These are phyloP conservation scores for Zychaea mexicana DNA, from an alignment of 371 early-diverging fungal genomes.

Conservation along the genomic window DNA sequence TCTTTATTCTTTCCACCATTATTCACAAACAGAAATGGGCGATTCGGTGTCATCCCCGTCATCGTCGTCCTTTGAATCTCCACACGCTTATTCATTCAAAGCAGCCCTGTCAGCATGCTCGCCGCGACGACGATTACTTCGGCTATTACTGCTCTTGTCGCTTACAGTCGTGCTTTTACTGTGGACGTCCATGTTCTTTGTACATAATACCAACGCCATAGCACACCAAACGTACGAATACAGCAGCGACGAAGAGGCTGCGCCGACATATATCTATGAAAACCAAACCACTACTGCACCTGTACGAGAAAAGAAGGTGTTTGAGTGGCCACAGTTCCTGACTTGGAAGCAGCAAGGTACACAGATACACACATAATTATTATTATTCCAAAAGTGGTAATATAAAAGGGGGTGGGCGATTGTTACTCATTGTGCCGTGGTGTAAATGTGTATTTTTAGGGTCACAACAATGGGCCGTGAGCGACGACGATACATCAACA, in stretches of 20 bases:
- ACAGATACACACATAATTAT: neutral
- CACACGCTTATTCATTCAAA: neutral
- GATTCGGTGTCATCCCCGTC: constrained; percentile 2
- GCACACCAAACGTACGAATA: neutral
- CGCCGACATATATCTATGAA: neutral
- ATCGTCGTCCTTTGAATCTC: constrained; percentile 4
- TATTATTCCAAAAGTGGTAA: neutral
- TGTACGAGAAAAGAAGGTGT: neutral
- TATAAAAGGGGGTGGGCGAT: neutral
- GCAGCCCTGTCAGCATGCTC: neutral
- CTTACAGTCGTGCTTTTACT: neutral
- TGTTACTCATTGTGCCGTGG: neutral
- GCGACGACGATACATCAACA: neutral
- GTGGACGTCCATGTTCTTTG: constrained; percentile 6
- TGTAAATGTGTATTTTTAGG: neutral
- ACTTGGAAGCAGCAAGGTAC: constrained; percentile 14
- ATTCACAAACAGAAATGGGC: neutral
- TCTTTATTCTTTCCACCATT: too few species aligned
- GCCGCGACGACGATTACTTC: constrained; percentile 1
- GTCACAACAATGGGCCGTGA: constrained; percentile 5
- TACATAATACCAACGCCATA: neutral
- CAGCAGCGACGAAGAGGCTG: neutral
- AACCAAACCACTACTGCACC: neutral
- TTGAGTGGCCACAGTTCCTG: constrained; percentile 16
- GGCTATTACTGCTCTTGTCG: neutral